Percentiles rank a stretch among this genome's conserved stretches.
Conservation (phyloP, 805 yeast genomes). For the Priceomyces carsonii region DNA sequence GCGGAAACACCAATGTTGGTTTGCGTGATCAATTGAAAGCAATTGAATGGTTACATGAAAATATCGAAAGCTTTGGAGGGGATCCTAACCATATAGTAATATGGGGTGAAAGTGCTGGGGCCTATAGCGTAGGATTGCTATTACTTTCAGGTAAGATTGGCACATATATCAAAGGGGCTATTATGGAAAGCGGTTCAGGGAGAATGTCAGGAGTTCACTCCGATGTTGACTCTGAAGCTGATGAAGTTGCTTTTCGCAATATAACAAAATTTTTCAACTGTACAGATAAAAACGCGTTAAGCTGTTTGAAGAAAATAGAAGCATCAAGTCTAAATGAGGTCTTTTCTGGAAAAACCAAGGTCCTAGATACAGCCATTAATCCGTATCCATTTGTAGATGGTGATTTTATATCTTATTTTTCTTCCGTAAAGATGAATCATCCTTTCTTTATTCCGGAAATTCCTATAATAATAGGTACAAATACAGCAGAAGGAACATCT, state of each 20-base stretch:
- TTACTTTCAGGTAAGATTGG: conserved; percentile 4
- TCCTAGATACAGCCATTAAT: not conserved
- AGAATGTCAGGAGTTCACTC: not conserved
- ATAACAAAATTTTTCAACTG: conserved; percentile 1
- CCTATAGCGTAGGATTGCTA: not conserved
- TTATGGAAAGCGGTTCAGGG: conserved; percentile 4
- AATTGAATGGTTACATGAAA: conserved; percentile 45
- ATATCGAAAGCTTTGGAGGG: conserved; percentile 49
- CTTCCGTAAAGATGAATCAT: not conserved
- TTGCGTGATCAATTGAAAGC: conserved; percentile 50
- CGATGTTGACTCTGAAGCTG: not conserved
- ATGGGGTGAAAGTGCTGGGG: conserved; percentile 48
- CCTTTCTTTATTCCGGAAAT: not conserved
- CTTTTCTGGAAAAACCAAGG: not conserved
- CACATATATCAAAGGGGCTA: conserved; percentile 4
- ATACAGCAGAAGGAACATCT: conserved; percentile 5
- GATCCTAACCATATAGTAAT: conserved; percentile 43
- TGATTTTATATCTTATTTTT: conserved; percentile 4
- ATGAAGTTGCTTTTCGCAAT: conserved; percentile 1
- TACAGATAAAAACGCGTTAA: not conserved
- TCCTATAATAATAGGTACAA: conserved; percentile 6
- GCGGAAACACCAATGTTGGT: conserved; percentile 36
- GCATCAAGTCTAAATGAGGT: not conserved
- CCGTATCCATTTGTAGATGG: not conserved
- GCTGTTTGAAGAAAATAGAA: conserved; percentile 1